Evolutionary conservation across 73 alveolate species (phyloP).

Genomic region (Blepharisma stoltei): DNA sequence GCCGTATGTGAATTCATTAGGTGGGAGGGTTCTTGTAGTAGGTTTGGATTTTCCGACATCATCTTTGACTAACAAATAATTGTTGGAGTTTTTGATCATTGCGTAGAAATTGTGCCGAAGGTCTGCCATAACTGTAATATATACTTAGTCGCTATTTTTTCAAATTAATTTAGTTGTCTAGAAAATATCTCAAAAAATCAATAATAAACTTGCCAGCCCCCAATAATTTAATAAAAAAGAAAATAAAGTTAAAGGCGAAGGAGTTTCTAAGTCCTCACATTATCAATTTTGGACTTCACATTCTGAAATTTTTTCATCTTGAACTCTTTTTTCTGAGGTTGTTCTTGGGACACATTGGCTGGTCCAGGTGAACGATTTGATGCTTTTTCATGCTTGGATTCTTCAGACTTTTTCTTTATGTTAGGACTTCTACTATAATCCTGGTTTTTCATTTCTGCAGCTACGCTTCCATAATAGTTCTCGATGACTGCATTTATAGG

Average conservation of each 20-base stretch:
- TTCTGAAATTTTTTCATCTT: constrained; percentile 41
- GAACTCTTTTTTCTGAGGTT: constrained; percentile 34
- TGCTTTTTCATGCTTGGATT: not conserved
- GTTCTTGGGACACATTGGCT: not conserved
- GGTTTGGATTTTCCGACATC: constrained; percentile 86
- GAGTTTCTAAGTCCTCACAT: not conserved
- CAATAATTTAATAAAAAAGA: too few relatives aligned
- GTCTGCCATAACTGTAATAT: not conserved
- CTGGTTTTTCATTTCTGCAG: not conserved
- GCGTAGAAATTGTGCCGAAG: not conserved
- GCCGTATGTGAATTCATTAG: constrained; percentile 71
- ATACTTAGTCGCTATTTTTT: too few relatives aligned
- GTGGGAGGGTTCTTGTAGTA: constrained; percentile 65
- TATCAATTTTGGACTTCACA: constrained; percentile 35
- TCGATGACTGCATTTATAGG: constrained; percentile 31
- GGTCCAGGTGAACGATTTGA: not conserved
- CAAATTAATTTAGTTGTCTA: too few relatives aligned
- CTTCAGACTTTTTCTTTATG: not conserved
- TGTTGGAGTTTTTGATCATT: constrained; percentile 36
- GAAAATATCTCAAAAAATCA: too few relatives aligned
- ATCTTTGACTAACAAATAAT: constrained; percentile 72
- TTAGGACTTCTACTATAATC: too few relatives aligned
- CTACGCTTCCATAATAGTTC: constrained; percentile 28
- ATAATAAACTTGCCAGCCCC: too few relatives aligned
- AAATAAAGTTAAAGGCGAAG: too few relatives aligned